phyloP scores from a whole-genome alignment of 1,139 yeast species.

The Eremothecium cymbalariae region DNA sequence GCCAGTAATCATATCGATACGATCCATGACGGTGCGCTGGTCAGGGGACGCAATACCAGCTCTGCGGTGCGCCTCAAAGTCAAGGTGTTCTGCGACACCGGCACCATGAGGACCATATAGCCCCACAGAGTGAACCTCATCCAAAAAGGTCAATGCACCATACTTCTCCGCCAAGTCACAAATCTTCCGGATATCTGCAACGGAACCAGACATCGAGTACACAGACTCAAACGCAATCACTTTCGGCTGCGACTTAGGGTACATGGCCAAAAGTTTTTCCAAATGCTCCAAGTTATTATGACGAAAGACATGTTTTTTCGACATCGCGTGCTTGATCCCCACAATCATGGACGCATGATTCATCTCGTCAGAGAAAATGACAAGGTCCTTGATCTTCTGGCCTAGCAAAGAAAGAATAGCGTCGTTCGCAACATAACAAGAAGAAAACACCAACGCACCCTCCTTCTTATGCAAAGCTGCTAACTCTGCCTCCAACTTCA shows the following conservation, averaged over 20 bases:
- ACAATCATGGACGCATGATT: constrained; percentile 98
- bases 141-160: constrained; percentile 93
- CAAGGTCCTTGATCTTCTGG: constrained; percentile 79
- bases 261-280: constrained; percentile 66
- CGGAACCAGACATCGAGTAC: constrained; percentile 97
- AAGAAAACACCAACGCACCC: constrained; percentile 88
- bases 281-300: constrained; percentile 83
- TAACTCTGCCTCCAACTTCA: constrained; percentile 72
- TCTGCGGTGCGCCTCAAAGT: constrained; percentile 71
- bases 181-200: constrained; percentile 84
- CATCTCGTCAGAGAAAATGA: constrained; percentile 83
- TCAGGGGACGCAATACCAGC: constrained; percentile 52
- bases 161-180: constrained; percentile 96
- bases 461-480: constrained; percentile 93
- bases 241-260: constrained; percentile 82
- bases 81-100: constrained; percentile 95
- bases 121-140: constrained; percentile 98
- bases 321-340: constrained; percentile 87
- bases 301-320: constrained; percentile 80
- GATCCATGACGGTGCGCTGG: constrained; percentile 61
- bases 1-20: constrained; percentile 94
- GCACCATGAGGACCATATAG: constrained; percentile 99
- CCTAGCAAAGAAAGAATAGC: constrained; percentile 91
- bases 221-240: constrained; percentile 95
- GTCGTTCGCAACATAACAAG: constrained; percentile 96